These are phyloP conservation scores for Vigna nakashimae DNA, from an alignment of 306 rosid genomes.

Conservation along the genomic window DNA sequence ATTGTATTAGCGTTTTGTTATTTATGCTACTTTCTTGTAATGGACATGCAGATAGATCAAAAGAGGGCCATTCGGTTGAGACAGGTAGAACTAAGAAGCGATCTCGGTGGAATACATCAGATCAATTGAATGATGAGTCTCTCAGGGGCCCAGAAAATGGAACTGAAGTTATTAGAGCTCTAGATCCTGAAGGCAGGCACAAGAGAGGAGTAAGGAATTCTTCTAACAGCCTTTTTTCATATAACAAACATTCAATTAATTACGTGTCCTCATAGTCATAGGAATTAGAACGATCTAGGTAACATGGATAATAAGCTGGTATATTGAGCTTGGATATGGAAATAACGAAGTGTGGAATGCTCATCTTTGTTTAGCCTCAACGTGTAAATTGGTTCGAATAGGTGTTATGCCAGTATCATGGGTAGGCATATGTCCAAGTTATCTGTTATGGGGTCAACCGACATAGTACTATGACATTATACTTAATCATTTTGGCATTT, in stretches of 20 bases:
- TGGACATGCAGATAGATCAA: slow-evolving; percentile 49
- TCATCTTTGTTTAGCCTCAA: too few relatives aligned
- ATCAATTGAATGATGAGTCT: slow-evolving; percentile 52
- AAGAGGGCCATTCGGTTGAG: slow-evolving; percentile 56
- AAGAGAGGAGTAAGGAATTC: slow-evolving; percentile 59
- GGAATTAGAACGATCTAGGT: too few relatives aligned
- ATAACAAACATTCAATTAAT: slow-evolving; percentile 49
- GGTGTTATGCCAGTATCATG: too few relatives aligned
- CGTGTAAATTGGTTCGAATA: too few relatives aligned
- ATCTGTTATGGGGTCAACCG: too few relatives aligned
- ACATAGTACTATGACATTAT: too few relatives aligned
- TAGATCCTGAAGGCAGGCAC: slow-evolving; percentile 60
- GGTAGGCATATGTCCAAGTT: too few relatives aligned
- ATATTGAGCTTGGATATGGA: too few relatives aligned
- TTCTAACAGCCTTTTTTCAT: slow-evolving; percentile 48
- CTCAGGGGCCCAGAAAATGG: slow-evolving; percentile 44
- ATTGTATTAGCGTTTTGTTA: slow-evolving; percentile 29
- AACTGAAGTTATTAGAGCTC: slow-evolving; percentile 50
- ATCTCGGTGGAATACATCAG: slow-evolving; percentile 82
- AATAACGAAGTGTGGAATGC: too few relatives aligned
- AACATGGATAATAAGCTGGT: too few relatives aligned
- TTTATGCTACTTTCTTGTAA: slow-evolving; percentile 34
- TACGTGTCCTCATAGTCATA: too few relatives aligned
- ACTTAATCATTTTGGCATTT: too few relatives aligned
- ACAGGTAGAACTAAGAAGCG: slow-evolving; percentile 62